Conservation (phyloP, 2,329 filamentous ascomycete genomes). For the Aspergillus japonicus region DNA sequence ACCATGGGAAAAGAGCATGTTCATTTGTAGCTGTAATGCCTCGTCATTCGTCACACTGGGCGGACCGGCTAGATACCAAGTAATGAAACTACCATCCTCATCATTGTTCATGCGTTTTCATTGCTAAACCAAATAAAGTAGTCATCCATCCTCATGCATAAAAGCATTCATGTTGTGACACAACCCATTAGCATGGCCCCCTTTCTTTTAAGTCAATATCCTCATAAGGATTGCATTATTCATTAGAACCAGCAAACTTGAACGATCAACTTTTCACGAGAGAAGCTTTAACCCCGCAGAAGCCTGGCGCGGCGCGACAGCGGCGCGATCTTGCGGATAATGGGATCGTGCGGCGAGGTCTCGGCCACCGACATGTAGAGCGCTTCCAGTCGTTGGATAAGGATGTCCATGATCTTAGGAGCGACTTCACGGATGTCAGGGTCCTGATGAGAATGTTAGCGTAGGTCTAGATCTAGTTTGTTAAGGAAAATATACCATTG, state of each 20-base stretch:
- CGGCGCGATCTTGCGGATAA: slow-evolving; percentile 52
- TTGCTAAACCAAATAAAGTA: background rate
- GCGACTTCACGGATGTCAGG: slow-evolving; percentile 56
- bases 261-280: background rate
- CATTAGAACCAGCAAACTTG: background rate
- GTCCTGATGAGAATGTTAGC: slow-evolving; percentile 39
- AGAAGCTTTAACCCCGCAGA: slow-evolving; percentile 22
- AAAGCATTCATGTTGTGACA: background rate
- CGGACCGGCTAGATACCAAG: background rate
- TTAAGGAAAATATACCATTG: slow-evolving; percentile 45
- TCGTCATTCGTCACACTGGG: background rate
- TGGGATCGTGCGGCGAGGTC: slow-evolving; percentile 51
- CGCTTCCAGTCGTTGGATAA: slow-evolving; percentile 56
- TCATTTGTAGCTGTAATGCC: background rate
- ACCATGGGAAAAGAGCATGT: background rate
- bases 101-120: background rate
- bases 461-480: background rate
- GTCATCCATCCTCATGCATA: background rate
- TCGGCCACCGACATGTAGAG: slow-evolving; percentile 59
- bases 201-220: slow-evolving; percentile 1
- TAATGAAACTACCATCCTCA: background rate
- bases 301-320: slow-evolving; percentile 46
- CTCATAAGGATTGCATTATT: slow-evolving; percentile 6
- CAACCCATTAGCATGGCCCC: background rate
- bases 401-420: slow-evolving; percentile 60